Base-by-base conservation (phyloP, 257 asterid genomes). In the Perilla frutescens region DNA sequence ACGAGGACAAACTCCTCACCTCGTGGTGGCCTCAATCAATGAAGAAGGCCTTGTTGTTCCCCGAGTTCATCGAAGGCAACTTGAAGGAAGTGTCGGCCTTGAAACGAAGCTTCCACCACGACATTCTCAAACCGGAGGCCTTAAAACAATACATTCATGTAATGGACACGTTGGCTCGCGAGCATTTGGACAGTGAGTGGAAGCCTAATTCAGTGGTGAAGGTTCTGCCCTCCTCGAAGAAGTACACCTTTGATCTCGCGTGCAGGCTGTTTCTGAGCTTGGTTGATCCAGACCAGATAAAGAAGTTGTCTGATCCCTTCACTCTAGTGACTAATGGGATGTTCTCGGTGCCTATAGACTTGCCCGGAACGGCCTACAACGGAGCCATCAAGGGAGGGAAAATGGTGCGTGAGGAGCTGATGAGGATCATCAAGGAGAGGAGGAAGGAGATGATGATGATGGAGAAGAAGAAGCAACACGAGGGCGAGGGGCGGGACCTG, bases 201-300 rank as follows among this genome's bases (percentile, higher is more conserved):
- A 62, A 67, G 11, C 70, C 87, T 12, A 60, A 71, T 9, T 13
- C 74, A 4, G 82, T 75, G 8, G 91, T 85, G 6, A 85, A 83
- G 57, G 86, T 80, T 9, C 26, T 70, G 7, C 81, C 84, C 32
- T 48, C 79, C 55, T 79, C 96, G 0, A 87, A 82, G 10, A 89
- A 85, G 66, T 89, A 85, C 73, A 87, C 92, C 3, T 86, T 87
- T 26, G 92, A 79, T 26, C 54, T 89, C 55, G 90, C 91, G 0
- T 87, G 89, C 58, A 75, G 78, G 36, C 20, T 89, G 70, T 87
- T 89, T 45, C 79, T 89, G 39, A 81, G 79, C 47, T 62, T 89
- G 4, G 82, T 67, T 1, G 86, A 85, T 40, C 82, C 83, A 0
- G 73, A 60, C 51, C 77, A 77, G 6, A 77, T 89, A 4, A 83